Base-by-base conservation (phyloP, 2,329 filamentous ascomycete genomes). In the Aspergillus eucalypticola region DNA sequence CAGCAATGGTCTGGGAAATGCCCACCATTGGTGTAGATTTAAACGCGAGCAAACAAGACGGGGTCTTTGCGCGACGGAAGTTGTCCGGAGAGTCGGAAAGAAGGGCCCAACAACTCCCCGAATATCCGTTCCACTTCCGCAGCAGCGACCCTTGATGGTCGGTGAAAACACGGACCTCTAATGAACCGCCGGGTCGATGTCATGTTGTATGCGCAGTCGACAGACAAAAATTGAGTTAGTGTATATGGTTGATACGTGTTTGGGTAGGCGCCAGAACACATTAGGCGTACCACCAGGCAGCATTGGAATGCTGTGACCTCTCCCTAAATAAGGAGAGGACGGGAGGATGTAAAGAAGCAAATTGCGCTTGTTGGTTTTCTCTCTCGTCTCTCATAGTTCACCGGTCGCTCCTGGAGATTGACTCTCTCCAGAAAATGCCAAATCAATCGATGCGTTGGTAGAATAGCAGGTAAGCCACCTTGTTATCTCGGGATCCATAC, bases 381-480 rank as follows among this genome's bases (percentile, higher is more conserved):
- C 29, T 42, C 11, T 44, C 44, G 27, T 46, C 17, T 32, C 35
- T 19, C n/a, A 23, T 44, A 17, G n/a, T 21, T 44, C 39, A 23
- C 53, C 42, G 19, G 46, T n/a, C 27, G 23, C 7, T 27, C 15
- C 46, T 32, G 46, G 46, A 29, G 25, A 29, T n/a, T 25, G 13
- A 19, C 4, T 27, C 8, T 32, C 46, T 17, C 46, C 46, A 32
- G 46, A 50, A 50, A 8, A 17, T n/a, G 46, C 46, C 46, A 13
- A 52, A 60, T 72, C 64, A 75, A 59, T 66, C 70, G 60, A 95
- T 85, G 70, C 87, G 87, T 80, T 97, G 90, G 76, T 99, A 99
- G 79, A 99, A 96, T 72, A 99, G 80, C 66, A 99, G 86, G 78
- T 99, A 99, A 3, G 95, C 95, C 60, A 97, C 94, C 83, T 96